Evolutionary conservation across 768 basidiomycete species (phyloP).

Genomic region (Phaeotremella fagi): DNA sequence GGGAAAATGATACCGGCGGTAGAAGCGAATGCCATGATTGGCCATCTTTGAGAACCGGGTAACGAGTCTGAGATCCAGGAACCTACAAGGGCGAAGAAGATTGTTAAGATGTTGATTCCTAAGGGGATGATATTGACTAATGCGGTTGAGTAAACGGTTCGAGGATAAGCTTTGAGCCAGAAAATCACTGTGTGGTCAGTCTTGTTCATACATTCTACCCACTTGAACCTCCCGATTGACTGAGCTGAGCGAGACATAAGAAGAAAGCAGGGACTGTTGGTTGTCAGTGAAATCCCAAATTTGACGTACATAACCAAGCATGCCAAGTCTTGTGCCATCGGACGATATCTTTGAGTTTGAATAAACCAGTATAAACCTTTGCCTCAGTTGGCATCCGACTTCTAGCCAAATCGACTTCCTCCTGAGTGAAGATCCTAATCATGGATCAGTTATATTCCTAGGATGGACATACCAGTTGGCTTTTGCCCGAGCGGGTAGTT

Average conservation of each 20-base stretch:
- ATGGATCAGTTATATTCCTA: neutral
- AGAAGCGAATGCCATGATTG: slow-evolving; percentile 25
- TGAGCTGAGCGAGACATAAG: slow-evolving; percentile 25
- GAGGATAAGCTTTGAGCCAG: slow-evolving; percentile 28
- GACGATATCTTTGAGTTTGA: slow-evolving; percentile 34
- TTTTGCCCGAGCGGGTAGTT: slow-evolving; percentile 26
- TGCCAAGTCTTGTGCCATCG: slow-evolving; percentile 37
- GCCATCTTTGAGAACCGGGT: slow-evolving; percentile 26
- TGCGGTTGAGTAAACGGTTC: slow-evolving; percentile 18
- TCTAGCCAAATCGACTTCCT: slow-evolving; percentile 25
- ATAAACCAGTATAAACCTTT: slow-evolving; percentile 31
- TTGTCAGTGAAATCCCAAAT: neutral
- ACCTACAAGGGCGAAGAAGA: slow-evolving; percentile 18
- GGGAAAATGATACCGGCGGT: slow-evolving; percentile 13
- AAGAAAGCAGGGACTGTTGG: slow-evolving; percentile 28
- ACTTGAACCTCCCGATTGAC: slow-evolving; percentile 27
- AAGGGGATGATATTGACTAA: slow-evolving; percentile 28
- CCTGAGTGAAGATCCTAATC: slow-evolving; percentile 27
- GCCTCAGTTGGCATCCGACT: slow-evolving; percentile 25
- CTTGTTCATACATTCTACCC: neutral
- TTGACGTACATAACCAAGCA: slow-evolving; percentile 26
- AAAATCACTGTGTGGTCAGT: slow-evolving; percentile 21
- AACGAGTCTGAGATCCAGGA: slow-evolving; percentile 30
- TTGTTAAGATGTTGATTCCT: slow-evolving; percentile 34
- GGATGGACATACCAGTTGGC: slow-evolving; percentile 23